These are phyloP conservation scores for Mollisiaceae sp. DNA, from an alignment of 2,329 filamentous ascomycete genomes.

Conservation along the genomic window DNA sequence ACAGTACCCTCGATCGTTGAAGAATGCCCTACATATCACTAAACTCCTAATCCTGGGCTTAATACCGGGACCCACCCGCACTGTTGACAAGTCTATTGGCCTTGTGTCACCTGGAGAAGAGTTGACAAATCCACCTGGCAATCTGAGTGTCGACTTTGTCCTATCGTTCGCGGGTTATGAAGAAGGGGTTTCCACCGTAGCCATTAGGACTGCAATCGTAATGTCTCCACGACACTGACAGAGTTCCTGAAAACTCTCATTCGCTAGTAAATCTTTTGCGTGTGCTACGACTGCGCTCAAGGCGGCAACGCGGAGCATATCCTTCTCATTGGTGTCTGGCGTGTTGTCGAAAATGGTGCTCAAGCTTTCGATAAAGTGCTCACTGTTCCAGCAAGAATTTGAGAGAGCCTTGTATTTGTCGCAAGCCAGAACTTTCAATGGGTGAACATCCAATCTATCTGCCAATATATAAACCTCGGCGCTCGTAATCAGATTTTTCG, in stretches of 20 bases:
- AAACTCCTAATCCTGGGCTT: too few species aligned
- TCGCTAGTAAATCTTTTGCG: not conserved
- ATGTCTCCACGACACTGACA: not conserved
- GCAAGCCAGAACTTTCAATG: constrained; percentile 25
- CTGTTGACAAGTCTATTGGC: too few species aligned
- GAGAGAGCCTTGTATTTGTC: constrained; percentile 20
- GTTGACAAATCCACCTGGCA: too few species aligned
- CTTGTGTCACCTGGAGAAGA: too few species aligned
- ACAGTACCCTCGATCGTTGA: too few species aligned
- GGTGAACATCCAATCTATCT: constrained; percentile 30
- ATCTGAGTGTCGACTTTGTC: too few species aligned
- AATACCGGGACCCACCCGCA: too few species aligned
- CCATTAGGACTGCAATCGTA: not conserved
- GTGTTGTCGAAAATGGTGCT: not conserved
- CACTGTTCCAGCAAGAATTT: not conserved
- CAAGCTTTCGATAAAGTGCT: constrained; percentile 1
- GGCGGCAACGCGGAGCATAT: not conserved
- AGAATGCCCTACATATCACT: too few species aligned
- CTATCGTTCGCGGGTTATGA: not conserved
- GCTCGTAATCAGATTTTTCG: not conserved
- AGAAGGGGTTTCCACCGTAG: not conserved
- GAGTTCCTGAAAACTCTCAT: not conserved
- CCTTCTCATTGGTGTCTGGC: not conserved
- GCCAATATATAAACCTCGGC: constrained; percentile 31
- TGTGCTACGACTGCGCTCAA: not conserved